Evolutionary conservation across 2,329 filamentous ascomycete species (phyloP).

Genomic region (Gremmenia infestans): DNA sequence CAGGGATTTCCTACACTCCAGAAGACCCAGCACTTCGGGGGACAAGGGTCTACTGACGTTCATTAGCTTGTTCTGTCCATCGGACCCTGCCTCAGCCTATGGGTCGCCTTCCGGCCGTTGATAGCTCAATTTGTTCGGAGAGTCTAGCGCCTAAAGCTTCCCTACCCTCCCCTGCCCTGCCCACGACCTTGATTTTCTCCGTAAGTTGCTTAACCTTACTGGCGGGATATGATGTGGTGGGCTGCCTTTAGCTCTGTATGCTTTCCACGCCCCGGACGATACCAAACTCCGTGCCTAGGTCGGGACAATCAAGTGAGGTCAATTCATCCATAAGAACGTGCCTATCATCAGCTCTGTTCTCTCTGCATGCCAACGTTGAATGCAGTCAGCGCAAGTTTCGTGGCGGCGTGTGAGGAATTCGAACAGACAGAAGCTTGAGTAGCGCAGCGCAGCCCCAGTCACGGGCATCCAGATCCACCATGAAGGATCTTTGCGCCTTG

Average conservation of each 20-base stretch:
- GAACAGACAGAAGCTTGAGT: neutral
- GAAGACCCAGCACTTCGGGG: conserved; percentile 12
- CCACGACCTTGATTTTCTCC: no score
- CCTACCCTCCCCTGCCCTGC: neutral
- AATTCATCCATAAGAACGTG: neutral
- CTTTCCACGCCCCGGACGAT: no score
- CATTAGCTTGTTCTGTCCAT: neutral
- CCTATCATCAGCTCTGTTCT: neutral
- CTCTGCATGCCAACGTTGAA: neutral
- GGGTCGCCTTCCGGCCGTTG: conserved; percentile 7
- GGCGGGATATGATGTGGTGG: neutral
- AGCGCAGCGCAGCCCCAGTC: conserved; percentile 2
- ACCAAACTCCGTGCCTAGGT: no score
- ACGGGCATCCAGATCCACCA: conserved; percentile 2
- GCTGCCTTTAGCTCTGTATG: neutral
- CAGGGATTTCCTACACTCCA: conserved; percentile 1
- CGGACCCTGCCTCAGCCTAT: neutral
- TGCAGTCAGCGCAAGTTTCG: neutral
- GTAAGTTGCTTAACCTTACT: neutral
- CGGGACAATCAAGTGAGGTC: neutral
- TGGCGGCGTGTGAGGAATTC: neutral
- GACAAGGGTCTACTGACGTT: conserved; percentile 11
- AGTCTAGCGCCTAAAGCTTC: conserved; percentile 15
- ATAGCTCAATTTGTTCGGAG: conserved; percentile 11
- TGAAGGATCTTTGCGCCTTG: neutral